These are phyloP conservation scores for Hyaloscypha hepaticicola DNA, from an alignment of 495 filamentous ascomycete genomes.

Conservation along the genomic window DNA sequence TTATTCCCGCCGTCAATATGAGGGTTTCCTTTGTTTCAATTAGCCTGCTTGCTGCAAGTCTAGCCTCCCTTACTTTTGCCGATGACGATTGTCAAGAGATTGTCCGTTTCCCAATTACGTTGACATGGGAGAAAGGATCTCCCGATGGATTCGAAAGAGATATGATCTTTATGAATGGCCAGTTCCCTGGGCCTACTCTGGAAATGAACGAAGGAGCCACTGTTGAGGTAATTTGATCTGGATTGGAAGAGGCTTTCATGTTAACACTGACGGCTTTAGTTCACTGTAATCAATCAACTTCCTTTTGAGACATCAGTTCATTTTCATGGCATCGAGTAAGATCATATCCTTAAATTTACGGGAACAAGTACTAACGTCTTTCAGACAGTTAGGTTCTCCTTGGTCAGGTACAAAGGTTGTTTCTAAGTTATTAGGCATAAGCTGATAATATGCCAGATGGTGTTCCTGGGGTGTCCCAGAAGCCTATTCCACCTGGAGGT, in stretches of 20 bases:
- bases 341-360: conserved; percentile 52
- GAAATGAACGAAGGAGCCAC: conserved; percentile 60
- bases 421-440: background rate
- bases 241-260: background rate
- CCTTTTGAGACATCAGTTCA: conserved; percentile 42
- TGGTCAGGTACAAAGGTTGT: background rate
- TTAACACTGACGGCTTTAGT: conserved; percentile 2
- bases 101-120: background rate
- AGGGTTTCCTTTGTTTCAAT: conserved; percentile 11
- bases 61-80: background rate
- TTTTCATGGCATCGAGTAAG: conserved; percentile 57
- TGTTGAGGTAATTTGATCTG: conserved; percentile 46
- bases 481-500: conserved; percentile 43
- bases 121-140: conserved; percentile 39
- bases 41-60: background rate
- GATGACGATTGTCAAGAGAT: background rate
- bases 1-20: background rate
- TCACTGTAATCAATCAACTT: conserved; percentile 23
- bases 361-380: conserved; percentile 7
- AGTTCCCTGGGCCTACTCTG: conserved; percentile 58
- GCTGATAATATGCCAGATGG: conserved; percentile 37
- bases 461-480: conserved; percentile 48
- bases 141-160: conserved; percentile 44
- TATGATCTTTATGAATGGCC: conserved; percentile 60
- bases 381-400: background rate